Conservation (phyloP, 2,329 filamentous ascomycete genomes). For the Fusarium nanum region DNA sequence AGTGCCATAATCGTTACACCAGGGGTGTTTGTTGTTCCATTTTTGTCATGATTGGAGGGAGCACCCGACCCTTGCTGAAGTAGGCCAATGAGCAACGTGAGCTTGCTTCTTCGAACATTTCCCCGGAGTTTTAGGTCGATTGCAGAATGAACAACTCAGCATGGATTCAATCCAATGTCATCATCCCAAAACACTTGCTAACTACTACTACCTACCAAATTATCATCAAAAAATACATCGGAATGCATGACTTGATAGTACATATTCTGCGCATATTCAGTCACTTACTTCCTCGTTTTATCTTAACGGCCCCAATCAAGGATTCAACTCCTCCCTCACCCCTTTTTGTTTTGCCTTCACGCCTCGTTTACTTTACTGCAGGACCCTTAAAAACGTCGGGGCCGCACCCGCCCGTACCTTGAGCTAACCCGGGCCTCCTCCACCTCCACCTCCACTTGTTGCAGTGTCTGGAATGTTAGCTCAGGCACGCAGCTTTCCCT, state of each 20-base stretch:
- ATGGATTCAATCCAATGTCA: neutral
- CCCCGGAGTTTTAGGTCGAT: slow-evolving; percentile 30
- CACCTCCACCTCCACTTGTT: neutral
- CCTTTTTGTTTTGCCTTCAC: slow-evolving; percentile 6
- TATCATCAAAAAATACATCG: neutral
- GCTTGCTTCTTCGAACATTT: slow-evolving; percentile 30
- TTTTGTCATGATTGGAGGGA: slow-evolving; percentile 26
- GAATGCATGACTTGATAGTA: slow-evolving; percentile 8
- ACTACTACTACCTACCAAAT: neutral
- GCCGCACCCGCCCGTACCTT: slow-evolving; percentile 23
- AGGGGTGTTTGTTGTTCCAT: slow-evolving; percentile 3
- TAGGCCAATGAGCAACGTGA: slow-evolving; percentile 13
- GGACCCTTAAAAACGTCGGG: slow-evolving; percentile 21
- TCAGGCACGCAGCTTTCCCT: slow-evolving; percentile 25
- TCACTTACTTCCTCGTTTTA: neutral
- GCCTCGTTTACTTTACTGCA: neutral
- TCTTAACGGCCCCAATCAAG: neutral
- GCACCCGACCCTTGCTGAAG: slow-evolving; percentile 14
- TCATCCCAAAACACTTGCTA: neutral
- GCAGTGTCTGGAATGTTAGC: slow-evolving; percentile 20
- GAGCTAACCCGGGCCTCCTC: slow-evolving; percentile 30
- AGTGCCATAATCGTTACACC: neutral
- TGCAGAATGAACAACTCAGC: slow-evolving; percentile 24
- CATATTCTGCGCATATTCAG: neutral
- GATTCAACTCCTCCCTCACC: neutral